Base-by-base conservation (phyloP, 176 grass and related monocot genomes). In the Panicum miliaceum region DNA sequence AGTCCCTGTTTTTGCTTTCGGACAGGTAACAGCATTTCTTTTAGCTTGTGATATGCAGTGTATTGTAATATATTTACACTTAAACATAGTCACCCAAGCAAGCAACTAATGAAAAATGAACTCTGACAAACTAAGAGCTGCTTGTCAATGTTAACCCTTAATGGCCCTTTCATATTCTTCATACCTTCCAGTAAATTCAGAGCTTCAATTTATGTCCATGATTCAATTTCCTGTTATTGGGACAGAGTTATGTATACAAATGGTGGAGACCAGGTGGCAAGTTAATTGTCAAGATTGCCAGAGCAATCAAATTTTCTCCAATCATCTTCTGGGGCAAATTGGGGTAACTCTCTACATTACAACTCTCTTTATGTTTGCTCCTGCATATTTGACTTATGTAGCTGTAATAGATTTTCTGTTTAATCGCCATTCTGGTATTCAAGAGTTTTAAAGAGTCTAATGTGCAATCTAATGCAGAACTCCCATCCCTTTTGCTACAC, bases 181-280 rank as follows among this genome's bases (percentile, higher is more conserved):
- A 1, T 56, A 54, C 47, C 4, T 29, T 27, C 53, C 15, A 35
- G 5, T 81, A 66, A 52, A 47, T 75, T 27, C 14, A 48, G 8
- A 19, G 37, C 13, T 68, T 68, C 26, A 57, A 4, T 53, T 76
- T 27, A 15, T 59, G 52, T 45, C 73, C 45, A 11, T 84, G 11
- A 79, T 73, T 74, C 0, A 7, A 18, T 68, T 76, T 80, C 20
- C 23, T 73, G 38, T 50, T 71, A 43, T 89, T 36, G 34, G 18
- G 3, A 20, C 72, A 99, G 91, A 90, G 93, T 82, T 74, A 83
- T 52, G 84, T 90, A n/a, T 98, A 92, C 25, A 93, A 87, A 47
- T 98, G 96, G 96, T 99, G 96, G 96, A 96, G 92, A 47, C 93
- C 96, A 68, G 63, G 84, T 41, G 96, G 93, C 16, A 96, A 94